Base-by-base conservation (phyloP, 139 green algal species). In the Chlorella ohadii region DNA sequence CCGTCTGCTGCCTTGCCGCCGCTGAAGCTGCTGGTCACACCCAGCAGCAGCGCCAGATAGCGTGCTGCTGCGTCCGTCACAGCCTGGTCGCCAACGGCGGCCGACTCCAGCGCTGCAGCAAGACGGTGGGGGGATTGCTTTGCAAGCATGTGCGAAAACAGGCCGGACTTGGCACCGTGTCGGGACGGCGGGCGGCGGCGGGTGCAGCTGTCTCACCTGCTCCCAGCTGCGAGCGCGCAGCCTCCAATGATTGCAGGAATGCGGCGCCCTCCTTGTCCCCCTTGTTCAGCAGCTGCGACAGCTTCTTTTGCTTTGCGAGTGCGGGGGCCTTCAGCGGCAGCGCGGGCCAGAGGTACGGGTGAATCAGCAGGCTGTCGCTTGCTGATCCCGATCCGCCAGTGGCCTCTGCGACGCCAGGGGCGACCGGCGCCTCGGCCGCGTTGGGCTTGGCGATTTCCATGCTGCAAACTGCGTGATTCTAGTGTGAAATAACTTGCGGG, bases 11-110 rank as follows among this genome's bases (percentile, higher is more conserved):
- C 13, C 39, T 19, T 67, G 44, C n/a, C 13, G 28, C 20, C 39
- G 66, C 41, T 56, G 38, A 67, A 28, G 66, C 81, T 55, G 66
- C 22, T 11, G 1, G 28, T 38, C 44, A 84, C 56, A 17, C 68
- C 83, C 44, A 72, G 41, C 44, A 87, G 63, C n/a, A 84, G 78
- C 13, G 22, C 44, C 38, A 87, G 28, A 36, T 87, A 87, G 16
- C 27, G 13, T 4, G 36, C 15, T n/a, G 72, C 51, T 16, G 72
- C 82, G 34, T 75, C 65, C 5, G 44, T 39, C 6, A 86, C 44
- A 1, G 66, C 65, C 27, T 27, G 20, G 9, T 82, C 71, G 5
- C 55, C 39, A 23, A 82, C 55, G 7, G 27, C 56, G n/a, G 82
- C 11, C 34, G 55, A 75, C 47, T 82, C 74, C 25, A 82, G 33